Conservation (phyloP, 108 stramenopile species). For the Skeletonema tropicum region DNA sequence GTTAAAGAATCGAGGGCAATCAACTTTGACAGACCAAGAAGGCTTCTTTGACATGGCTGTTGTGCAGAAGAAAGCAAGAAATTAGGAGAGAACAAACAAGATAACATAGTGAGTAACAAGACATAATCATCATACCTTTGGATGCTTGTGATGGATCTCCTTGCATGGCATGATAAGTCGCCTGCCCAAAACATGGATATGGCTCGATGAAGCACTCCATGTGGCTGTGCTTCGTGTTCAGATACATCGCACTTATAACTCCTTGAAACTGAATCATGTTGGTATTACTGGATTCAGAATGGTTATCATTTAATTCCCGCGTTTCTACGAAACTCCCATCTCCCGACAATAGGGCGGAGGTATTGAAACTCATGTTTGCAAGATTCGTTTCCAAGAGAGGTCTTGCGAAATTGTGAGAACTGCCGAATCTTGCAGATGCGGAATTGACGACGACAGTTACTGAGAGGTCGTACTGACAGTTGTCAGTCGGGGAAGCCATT, state of each 20-base stretch:
- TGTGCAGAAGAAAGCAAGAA: neutral
- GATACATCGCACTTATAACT: conserved; percentile 7
- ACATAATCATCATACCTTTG: neutral
- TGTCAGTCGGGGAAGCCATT: neutral
- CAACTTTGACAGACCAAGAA: conserved; percentile 14
- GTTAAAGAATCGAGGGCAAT: conserved; percentile 31
- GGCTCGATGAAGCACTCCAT: conserved; percentile 25
- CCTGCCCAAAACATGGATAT: conserved; percentile 20
- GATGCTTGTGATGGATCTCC: neutral
- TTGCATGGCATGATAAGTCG: neutral
- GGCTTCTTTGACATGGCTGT: neutral
- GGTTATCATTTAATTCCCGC: neutral
- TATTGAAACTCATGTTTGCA: conserved; percentile 20
- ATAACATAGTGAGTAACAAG: neutral
- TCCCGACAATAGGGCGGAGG: conserved; percentile 21
- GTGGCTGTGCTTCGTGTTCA: conserved; percentile 36
- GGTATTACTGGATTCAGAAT: neutral
- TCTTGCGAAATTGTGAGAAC: conserved; percentile 19
- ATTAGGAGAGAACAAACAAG: neutral
- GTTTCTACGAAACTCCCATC: conserved; percentile 12
- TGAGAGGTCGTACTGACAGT: conserved; percentile 17
- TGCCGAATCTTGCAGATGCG: conserved; percentile 34
- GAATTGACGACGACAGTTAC: conserved; percentile 25
- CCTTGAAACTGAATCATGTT: conserved; percentile 21
- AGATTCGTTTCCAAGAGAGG: conserved; percentile 26